A percentile compares a stretch with the other conserved stretches of the same genome.
Evolutionary conservation across 2,329 filamentous ascomycete species (phyloP).

Genomic region (Cladosporium sp.): DNA sequence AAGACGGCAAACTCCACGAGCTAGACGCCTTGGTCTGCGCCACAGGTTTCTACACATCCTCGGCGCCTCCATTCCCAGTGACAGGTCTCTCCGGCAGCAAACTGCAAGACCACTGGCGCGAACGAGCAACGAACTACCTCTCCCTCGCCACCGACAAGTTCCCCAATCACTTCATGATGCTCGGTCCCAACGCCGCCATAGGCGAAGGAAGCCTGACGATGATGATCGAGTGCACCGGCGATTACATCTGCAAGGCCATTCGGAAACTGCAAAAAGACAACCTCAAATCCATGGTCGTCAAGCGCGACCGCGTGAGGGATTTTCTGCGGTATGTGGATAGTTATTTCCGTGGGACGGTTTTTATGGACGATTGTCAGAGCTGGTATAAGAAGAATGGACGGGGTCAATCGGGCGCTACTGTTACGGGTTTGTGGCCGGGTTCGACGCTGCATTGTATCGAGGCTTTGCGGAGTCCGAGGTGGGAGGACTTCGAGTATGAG

Average conservation of each 20-base stretch:
- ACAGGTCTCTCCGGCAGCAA: constrained; percentile 27
- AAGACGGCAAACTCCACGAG: constrained; percentile 35
- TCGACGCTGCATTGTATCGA: constrained; percentile 59
- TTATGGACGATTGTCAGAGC: constrained; percentile 60
- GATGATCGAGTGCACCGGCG: constrained; percentile 36
- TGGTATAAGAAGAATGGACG: constrained; percentile 61
- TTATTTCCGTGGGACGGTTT: constrained; percentile 48
- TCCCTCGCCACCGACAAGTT: constrained; percentile 19
- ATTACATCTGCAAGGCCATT: constrained; percentile 36
- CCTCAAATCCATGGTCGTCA: constrained; percentile 40
- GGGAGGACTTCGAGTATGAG: constrained; percentile 57
- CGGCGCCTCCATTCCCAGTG: constrained; percentile 37
- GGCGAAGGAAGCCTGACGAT: constrained; percentile 37
- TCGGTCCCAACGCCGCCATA: constrained; percentile 39
- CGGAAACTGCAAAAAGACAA: constrained; percentile 42
- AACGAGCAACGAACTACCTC: constrained; percentile 26
- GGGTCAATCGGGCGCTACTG: constrained; percentile 53
- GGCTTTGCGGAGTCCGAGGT: constrained; percentile 51
- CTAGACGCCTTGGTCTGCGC: constrained; percentile 42
- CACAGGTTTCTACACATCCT: constrained; percentile 39
- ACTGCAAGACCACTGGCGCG: constrained; percentile 33
- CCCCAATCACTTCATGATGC: constrained; percentile 41
- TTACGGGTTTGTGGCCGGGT: constrained; percentile 66
- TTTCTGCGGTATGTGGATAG: constrained; percentile 45
- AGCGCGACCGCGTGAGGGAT: constrained; percentile 44